These are phyloP conservation scores for Lolium rigidum DNA, from an alignment of 176 grass and related monocot genomes.

Conservation along the genomic window DNA sequence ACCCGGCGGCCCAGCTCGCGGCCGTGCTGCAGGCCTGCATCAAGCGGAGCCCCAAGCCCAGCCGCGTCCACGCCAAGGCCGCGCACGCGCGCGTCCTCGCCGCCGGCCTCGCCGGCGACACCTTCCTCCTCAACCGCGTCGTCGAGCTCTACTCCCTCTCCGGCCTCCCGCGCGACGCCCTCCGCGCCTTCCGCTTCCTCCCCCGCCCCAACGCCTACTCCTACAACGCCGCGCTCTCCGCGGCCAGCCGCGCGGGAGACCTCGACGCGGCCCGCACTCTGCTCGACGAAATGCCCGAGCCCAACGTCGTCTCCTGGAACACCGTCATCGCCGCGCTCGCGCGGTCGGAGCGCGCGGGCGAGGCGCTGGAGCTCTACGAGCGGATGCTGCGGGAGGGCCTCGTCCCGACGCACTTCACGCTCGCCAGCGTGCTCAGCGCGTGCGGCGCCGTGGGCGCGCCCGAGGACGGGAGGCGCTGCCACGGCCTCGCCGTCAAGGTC, in stretches of 20 bases:
- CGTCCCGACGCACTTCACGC: constrained; percentile 70
- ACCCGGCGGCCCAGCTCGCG: constrained; percentile 45
- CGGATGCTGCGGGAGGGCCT: constrained; percentile 64
- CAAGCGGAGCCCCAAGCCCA: constrained; percentile 53
- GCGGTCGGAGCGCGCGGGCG: constrained; percentile 42
- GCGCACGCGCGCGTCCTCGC: constrained; percentile 70
- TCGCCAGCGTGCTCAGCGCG: constrained; percentile 80
- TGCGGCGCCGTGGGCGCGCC: constrained; percentile 57
- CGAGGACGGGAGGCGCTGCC: constrained; percentile 65
- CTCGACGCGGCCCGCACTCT: constrained; percentile 56
- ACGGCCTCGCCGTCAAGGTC: constrained; percentile 63
- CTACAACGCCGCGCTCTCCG: constrained; percentile 69
- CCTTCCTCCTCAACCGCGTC: constrained; percentile 89
- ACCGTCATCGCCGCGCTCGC: constrained; percentile 69
- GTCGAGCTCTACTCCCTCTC: constrained; percentile 86
- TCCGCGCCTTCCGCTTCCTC: constrained; percentile 58
- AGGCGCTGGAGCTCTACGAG: constrained; percentile 61
- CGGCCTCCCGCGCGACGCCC: constrained; percentile 56
- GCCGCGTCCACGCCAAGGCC: constrained; percentile 43
- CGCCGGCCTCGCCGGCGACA: constrained; percentile 67
- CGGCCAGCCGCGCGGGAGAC: constrained; percentile 55
- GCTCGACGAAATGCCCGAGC: constrained; percentile 77
- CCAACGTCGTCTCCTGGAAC: constrained; percentile 77
- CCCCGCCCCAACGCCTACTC: constrained; percentile 73
- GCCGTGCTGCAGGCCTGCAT: constrained; percentile 51